Conservation (phyloP, 768 basidiomycete species). For the Termitomyces sp. region DNA sequence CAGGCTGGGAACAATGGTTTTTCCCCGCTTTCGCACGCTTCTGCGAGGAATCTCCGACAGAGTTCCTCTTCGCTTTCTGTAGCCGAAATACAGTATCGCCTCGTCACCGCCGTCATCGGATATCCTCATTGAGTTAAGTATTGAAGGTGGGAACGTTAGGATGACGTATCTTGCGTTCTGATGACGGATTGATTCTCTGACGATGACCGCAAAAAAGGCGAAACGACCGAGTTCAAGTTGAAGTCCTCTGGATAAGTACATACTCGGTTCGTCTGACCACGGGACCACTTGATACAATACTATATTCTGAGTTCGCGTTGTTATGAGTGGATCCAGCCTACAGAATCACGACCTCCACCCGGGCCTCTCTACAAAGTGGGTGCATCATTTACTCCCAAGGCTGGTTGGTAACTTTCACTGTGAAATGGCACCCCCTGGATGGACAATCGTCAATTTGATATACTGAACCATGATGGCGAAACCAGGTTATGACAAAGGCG, state of each 20-base stretch:
- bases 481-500: slow-evolving; percentile 37
- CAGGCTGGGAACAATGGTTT: not conserved
- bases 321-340: not conserved
- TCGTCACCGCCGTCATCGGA: not conserved
- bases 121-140: not conserved
- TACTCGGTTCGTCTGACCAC: slow-evolving; percentile 5
- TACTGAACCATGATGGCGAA: slow-evolving; percentile 55
- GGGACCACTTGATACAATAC: slow-evolving; percentile 1
- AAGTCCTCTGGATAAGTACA: slow-evolving; percentile 2
- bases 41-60: slow-evolving; percentile 1
- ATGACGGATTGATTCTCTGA: not conserved
- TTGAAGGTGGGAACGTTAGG: not conserved
- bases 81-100: not conserved
- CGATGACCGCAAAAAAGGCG: not conserved
- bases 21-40: slow-evolving; percentile 5
- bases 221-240: slow-evolving; percentile 4
- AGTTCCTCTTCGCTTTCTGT: not conserved
- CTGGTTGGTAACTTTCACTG: slow-evolving; percentile 4
- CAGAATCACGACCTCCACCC: not conserved
- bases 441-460: slow-evolving; percentile 60
- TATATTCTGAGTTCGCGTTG: not conserved
- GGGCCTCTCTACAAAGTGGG: not conserved
- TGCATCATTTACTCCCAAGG: not conserved
- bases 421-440: slow-evolving; percentile 33
- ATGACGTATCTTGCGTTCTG: not conserved